These are phyloP conservation scores for Scleroderma citrinum DNA, from an alignment of 768 basidiomycete species.

Conservation along the genomic window DNA sequence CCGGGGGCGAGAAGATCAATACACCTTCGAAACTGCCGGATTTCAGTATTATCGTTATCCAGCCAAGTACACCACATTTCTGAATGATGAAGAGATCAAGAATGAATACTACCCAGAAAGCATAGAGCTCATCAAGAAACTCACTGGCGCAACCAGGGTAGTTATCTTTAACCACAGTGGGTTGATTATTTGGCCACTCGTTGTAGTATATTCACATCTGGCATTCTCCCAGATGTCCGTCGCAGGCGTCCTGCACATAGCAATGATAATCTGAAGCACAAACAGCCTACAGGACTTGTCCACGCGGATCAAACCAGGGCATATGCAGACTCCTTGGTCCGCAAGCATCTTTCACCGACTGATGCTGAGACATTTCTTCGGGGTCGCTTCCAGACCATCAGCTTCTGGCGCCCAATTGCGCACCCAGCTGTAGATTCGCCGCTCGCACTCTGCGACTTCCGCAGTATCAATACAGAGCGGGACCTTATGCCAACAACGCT, in stretches of 20 bases:
- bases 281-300: constrained; percentile 27
- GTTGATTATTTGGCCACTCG: constrained; percentile 13
- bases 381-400: constrained; percentile 47
- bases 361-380: constrained; percentile 36
- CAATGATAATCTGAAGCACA: constrained; percentile 23
- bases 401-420: constrained; percentile 49
- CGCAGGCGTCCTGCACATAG: constrained; percentile 34
- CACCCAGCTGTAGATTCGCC: constrained; percentile 42
- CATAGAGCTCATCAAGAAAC: constrained; percentile 48
- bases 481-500: constrained; percentile 36
- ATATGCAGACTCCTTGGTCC: constrained; percentile 35
- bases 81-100: constrained; percentile 44
- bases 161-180: constrained; percentile 62
- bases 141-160: constrained; percentile 54
- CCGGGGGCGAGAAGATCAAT: constrained; percentile 42
- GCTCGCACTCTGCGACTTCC: constrained; percentile 43
- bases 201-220: background rate
- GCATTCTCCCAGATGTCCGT: constrained; percentile 36
- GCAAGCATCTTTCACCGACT: constrained; percentile 35
- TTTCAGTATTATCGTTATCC: constrained; percentile 40
- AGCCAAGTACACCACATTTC: constrained; percentile 43
- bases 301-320: constrained; percentile 48
- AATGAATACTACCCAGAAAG: constrained; percentile 58
- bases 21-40: constrained; percentile 44
- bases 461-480: constrained; percentile 31